Conservation (phyloP, 345 rosid genomes). For the Lumnitzera littorea region DNA sequence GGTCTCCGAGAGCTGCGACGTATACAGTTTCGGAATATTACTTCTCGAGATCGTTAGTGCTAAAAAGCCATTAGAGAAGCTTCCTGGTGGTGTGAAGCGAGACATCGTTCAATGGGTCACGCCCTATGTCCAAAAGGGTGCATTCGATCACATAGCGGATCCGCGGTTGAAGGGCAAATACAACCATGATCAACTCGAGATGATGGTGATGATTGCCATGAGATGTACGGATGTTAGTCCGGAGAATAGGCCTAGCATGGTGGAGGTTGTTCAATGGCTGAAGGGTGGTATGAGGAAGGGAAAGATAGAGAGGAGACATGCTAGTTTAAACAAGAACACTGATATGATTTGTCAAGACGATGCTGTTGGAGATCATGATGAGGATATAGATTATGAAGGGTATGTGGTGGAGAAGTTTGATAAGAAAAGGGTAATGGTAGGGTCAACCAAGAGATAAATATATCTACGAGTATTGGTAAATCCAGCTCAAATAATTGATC, state of each 20-base stretch:
- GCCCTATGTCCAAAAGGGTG: conserved; percentile 45
- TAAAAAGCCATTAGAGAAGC: conserved; percentile 50
- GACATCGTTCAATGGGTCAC: conserved; percentile 58
- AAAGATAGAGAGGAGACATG: conserved; percentile 15
- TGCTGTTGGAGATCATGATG: background rate
- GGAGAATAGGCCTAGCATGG: conserved; percentile 48
- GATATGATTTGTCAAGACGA: background rate
- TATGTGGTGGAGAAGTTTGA: conserved; percentile 6
- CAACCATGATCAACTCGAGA: conserved; percentile 28
- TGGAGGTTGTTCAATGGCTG: conserved; percentile 51
- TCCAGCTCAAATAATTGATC: no score
- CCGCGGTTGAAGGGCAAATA: conserved; percentile 41
- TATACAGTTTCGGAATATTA: conserved; percentile 59
- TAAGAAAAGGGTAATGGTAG: background rate
- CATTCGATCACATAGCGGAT: conserved; percentile 40
- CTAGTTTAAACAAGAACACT: background rate
- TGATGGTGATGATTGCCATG: conserved; percentile 27
- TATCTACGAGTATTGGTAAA: background rate
- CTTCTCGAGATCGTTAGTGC: conserved; percentile 52
- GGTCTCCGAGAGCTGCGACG: conserved; percentile 57
- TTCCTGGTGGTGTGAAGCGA: conserved; percentile 40
- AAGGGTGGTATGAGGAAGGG: conserved; percentile 21
- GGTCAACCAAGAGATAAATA: conserved; percentile 8
- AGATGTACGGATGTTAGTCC: conserved; percentile 40
- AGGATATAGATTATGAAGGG: conserved; percentile 12